Conservation (phyloP, 495 filamentous ascomycete species). For the Margaritispora aquatica region DNA sequence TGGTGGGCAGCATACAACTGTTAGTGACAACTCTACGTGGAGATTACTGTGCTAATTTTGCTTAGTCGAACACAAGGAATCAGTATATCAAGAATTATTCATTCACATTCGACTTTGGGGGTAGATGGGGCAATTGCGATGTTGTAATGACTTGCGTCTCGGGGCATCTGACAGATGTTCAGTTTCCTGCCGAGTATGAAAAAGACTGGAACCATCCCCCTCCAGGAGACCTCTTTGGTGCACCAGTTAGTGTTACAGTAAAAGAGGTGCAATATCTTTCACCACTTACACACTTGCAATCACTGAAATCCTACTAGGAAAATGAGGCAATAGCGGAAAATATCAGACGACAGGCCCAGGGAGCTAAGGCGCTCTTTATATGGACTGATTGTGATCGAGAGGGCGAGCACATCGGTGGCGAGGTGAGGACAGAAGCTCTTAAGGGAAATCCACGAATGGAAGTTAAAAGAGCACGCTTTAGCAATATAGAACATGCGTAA, state of each 20-base stretch:
- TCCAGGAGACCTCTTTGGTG: constrained; percentile 76
- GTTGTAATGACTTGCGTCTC: constrained; percentile 91
- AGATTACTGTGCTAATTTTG: neutral
- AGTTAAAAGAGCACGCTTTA: constrained; percentile 84
- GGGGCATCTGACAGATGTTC: constrained; percentile 71
- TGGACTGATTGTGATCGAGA: constrained; percentile 99
- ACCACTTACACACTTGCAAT: neutral
- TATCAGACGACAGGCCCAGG: constrained; percentile 69
- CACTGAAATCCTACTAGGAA: constrained; percentile 44
- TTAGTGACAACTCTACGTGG: constrained; percentile 11
- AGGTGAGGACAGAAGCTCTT: constrained; percentile 76
- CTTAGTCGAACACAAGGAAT: constrained; percentile 53
- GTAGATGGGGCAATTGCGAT: constrained; percentile 69
- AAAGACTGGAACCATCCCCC: constrained; percentile 69
- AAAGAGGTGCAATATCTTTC: constrained; percentile 44
- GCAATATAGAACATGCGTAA: constrained; percentile 89
- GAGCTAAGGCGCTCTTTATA: constrained; percentile 70
- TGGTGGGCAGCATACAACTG: constrained; percentile 63
- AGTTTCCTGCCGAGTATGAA: constrained; percentile 60
- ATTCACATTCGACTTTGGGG: constrained; percentile 81
- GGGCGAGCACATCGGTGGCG: constrained; percentile 93
- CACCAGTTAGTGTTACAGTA: constrained; percentile 60
- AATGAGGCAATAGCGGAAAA: constrained; percentile 78
- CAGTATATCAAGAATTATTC: constrained; percentile 89
- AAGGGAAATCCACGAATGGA: constrained; percentile 66